Percentiles rank a stretch among this genome's conserved stretches.
Conservation (phyloP, 2,329 filamentous ascomycete genomes). For the Colletotrichum plurivorum region DNA sequence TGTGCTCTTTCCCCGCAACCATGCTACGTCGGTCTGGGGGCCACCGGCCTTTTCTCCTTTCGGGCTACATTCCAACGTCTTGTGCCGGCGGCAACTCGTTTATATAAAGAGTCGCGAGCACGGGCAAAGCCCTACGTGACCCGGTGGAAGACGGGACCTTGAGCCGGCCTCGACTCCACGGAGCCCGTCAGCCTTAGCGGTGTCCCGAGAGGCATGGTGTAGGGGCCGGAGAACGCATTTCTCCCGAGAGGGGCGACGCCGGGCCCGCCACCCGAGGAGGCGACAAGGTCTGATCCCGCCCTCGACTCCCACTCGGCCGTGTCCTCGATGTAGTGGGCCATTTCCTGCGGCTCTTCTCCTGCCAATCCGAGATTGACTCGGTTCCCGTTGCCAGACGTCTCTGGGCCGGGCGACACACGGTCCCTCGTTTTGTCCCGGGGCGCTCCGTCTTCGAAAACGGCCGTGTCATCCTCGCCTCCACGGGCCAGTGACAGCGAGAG, state of each 20-base stretch:
- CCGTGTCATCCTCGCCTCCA: neutral
- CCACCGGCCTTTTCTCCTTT: conserved; percentile 14
- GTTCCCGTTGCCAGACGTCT: conserved; percentile 1
- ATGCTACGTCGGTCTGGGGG: conserved; percentile 24
- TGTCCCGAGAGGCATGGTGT: conserved; percentile 5
- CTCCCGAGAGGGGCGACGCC: conserved; percentile 2
- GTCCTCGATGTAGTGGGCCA: neutral
- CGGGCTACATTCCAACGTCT: conserved; percentile 17
- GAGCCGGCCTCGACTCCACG: too few species aligned
- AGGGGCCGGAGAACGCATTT: conserved; percentile 1
- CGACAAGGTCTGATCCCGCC: conserved; percentile 20
- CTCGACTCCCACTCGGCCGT: conserved; percentile 2
- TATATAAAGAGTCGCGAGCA: neutral
- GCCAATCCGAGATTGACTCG: conserved; percentile 7
- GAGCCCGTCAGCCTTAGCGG: neutral
- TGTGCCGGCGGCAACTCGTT: conserved; percentile 15
- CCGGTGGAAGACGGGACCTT: too few species aligned
- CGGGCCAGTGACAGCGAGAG: neutral
- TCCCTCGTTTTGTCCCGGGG: conserved; percentile 1
- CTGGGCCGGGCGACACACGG: conserved; percentile 11
- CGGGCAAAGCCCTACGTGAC: neutral
- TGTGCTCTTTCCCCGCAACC: conserved; percentile 22
- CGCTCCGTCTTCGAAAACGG: neutral
- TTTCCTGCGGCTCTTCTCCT: conserved; percentile 5
- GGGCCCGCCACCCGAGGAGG: conserved; percentile 7